Evolutionary conservation across 768 basidiomycete species (phyloP).

Genomic region (Kondoa malvinella): DNA sequence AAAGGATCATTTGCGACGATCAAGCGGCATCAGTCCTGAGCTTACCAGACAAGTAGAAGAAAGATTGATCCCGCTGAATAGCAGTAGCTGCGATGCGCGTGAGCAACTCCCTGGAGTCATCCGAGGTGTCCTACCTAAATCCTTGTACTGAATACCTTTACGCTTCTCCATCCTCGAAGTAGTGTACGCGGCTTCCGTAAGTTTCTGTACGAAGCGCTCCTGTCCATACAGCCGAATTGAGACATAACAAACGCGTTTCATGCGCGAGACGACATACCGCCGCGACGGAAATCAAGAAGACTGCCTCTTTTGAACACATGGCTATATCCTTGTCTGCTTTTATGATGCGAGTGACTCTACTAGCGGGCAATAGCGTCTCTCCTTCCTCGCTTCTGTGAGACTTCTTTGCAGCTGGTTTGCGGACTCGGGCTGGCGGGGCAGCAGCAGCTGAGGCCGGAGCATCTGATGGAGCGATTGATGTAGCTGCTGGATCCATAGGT

Average conservation of each 20-base stretch:
- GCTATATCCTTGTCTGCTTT: constrained; percentile 35
- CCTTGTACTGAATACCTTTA: constrained; percentile 31
- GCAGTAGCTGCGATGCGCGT: background rate
- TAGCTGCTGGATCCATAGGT: too few relatives aligned
- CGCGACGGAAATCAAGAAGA: constrained; percentile 32
- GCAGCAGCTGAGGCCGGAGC: background rate
- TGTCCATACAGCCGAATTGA: constrained; percentile 6
- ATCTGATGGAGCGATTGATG: background rate
- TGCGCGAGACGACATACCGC: constrained; percentile 27
- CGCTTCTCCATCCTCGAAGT: constrained; percentile 32
- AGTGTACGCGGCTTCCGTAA: constrained; percentile 31
- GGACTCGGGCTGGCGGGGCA: too few relatives aligned
- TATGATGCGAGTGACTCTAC: constrained; percentile 30
- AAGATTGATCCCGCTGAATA: constrained; percentile 4
- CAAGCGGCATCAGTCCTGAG: background rate
- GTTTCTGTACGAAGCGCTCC: constrained; percentile 33
- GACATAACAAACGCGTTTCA: background rate
- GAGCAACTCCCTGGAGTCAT: background rate
- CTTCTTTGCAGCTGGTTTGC: background rate
- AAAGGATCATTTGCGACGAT: background rate
- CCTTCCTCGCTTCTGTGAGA: background rate
- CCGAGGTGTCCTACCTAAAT: constrained; percentile 28
- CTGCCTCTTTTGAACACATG: constrained; percentile 32
- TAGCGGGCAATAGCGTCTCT: background rate
- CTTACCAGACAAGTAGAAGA: constrained; percentile 3